A percentile compares a stretch with the other conserved stretches of the same genome.
These are phyloP conservation scores for Wickerhamomyces strasburgensis DNA, from an alignment of 805 yeast species.

Conservation along the genomic window DNA sequence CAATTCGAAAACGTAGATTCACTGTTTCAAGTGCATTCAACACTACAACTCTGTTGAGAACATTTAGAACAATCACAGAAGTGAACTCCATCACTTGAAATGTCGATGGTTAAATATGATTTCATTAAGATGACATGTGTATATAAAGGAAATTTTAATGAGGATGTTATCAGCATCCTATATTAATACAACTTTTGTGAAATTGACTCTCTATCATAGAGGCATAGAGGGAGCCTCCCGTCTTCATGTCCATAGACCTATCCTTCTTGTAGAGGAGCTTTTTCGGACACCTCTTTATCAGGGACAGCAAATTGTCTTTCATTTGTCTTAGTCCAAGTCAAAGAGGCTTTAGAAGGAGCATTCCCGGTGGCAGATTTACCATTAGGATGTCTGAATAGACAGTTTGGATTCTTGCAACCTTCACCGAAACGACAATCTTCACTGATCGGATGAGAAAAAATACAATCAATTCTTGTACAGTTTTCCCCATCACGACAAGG, in stretches of 20 bases:
- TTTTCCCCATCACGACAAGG: constrained; percentile 78
- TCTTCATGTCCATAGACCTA: neutral
- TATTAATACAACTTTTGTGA: no score
- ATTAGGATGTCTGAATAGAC: constrained; percentile 77
- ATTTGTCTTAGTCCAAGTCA: constrained; percentile 37
- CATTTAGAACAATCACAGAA: no score
- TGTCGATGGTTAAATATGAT: no score
- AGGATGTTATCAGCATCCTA: no score
- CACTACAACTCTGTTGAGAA: no score
- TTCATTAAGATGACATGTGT: no score
- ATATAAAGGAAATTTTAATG: no score
- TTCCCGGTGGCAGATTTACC: constrained; percentile 42
- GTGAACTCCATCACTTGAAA: no score
- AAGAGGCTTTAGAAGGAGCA: constrained; percentile 12
- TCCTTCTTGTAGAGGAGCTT: constrained; percentile 48
- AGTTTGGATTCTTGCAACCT: constrained; percentile 65
- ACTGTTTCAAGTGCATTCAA: no score
- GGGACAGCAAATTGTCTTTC: constrained; percentile 74
- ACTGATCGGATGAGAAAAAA: constrained; percentile 73
- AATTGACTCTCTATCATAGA: no score
- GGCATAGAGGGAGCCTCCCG: no score
- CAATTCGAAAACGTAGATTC: no score
- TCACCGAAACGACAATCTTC: constrained; percentile 79
- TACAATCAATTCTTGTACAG: constrained; percentile 78
- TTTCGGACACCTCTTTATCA: constrained; percentile 68